These are phyloP conservation scores for Cystobasidium slooffiae DNA, from an alignment of 1,284 basidiomycete species.

Conservation along the genomic window DNA sequence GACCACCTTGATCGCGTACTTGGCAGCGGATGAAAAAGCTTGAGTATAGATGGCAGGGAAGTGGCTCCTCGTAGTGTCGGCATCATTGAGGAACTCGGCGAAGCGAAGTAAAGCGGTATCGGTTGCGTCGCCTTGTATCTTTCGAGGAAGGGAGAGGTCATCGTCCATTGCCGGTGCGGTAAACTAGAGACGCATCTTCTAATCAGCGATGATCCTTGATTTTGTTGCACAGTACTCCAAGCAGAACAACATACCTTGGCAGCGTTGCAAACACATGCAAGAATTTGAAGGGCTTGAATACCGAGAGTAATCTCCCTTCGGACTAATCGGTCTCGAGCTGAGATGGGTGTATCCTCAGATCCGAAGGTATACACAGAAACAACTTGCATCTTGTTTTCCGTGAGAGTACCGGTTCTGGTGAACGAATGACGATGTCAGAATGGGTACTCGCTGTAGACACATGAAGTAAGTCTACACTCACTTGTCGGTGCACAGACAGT, in stretches of 20 bases:
- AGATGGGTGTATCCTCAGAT: slow-evolving; percentile 21
- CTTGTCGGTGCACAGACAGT: slow-evolving; percentile 66
- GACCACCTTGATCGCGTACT: slow-evolving; percentile 65
- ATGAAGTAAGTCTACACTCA: not conserved
- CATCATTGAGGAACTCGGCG: slow-evolving; percentile 61
- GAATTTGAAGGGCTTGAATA: slow-evolving; percentile 59
- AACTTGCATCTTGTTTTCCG: slow-evolving; percentile 59
- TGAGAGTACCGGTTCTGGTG: slow-evolving; percentile 62
- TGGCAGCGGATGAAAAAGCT: slow-evolving; percentile 70
- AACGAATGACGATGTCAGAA: not conserved
- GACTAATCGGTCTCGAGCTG: slow-evolving; percentile 39
- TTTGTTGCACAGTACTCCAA: not conserved
- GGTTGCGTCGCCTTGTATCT: slow-evolving; percentile 65
- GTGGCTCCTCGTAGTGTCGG: slow-evolving; percentile 54
- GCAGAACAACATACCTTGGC: slow-evolving; percentile 56
- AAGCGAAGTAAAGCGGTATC: slow-evolving; percentile 69
- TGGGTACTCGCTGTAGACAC: not conserved
- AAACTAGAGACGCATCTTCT: slow-evolving; percentile 10
- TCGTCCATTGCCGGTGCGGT: slow-evolving; percentile 52
- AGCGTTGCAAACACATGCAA: slow-evolving; percentile 67
- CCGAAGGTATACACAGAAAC: slow-evolving; percentile 53
- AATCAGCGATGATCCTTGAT: not conserved
- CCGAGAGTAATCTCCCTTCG: slow-evolving; percentile 46
- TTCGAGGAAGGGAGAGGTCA: slow-evolving; percentile 60
- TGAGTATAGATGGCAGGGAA: slow-evolving; percentile 59